Evolutionary conservation across 495 filamentous ascomycete genomes (phyloP).

Genomic region (Penicillium diatomitis): DNA sequence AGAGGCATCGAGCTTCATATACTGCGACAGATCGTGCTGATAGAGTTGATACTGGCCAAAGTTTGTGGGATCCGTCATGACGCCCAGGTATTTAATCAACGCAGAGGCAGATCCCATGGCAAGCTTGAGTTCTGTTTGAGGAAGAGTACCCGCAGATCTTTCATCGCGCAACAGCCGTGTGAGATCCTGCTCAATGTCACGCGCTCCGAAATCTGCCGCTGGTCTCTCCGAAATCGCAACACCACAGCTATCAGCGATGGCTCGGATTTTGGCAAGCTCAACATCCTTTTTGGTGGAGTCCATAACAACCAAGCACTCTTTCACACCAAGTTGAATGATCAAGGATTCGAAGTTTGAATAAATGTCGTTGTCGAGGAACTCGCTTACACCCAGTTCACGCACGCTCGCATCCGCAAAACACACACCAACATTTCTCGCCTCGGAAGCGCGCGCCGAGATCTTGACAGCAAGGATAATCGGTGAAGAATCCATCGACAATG

Average conservation of each 20-base stretch:
- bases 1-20: conserved; percentile 96
- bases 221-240: conserved; percentile 77
- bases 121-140: conserved; percentile 85
- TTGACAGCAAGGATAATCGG: conserved; percentile 94
- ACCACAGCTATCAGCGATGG: conserved; percentile 85
- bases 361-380: conserved; percentile 95
- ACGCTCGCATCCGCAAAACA: conserved; percentile 98
- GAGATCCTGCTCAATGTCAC: conserved; percentile 95
- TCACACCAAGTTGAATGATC: conserved; percentile 91
- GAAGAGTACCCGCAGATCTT: conserved; percentile 61
- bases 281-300: conserved; percentile 76
- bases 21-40: conserved; percentile 94
- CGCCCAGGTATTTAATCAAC: conserved; percentile 90
- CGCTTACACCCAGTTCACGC: conserved; percentile 89
- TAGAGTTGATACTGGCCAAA: conserved; percentile 96
- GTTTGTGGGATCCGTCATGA: conserved; percentile 83
- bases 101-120: conserved; percentile 94
- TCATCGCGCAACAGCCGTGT: conserved; percentile 81
- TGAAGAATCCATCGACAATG: conserved; percentile 64
- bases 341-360: conserved; percentile 98
- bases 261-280: conserved; percentile 77
- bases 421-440: conserved; percentile 81
- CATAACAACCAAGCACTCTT: conserved; percentile 76
- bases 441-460: conserved; percentile 74
- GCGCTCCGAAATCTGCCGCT: conserved; percentile 68